Evolutionary conservation across 2,329 filamentous ascomycete genomes (phyloP).

Genomic region (Ilyonectria mors-panacis): DNA sequence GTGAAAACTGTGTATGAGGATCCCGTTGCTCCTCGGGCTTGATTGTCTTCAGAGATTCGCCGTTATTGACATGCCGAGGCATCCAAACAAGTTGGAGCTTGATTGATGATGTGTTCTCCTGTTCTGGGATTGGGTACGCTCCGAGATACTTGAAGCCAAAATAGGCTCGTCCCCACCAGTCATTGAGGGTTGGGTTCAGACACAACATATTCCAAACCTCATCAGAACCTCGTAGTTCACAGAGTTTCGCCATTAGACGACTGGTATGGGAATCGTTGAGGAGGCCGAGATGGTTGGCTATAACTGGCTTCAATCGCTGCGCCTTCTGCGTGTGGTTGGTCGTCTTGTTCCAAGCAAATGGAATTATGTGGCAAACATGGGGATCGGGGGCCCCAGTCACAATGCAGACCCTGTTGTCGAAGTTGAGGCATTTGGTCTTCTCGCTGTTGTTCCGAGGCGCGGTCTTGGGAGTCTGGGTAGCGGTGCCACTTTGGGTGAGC

Average conservation of each 20-base stretch:
- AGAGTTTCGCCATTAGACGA: not conserved
- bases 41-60: no score
- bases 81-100: slow-evolving; percentile 12
- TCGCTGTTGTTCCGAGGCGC: no score
- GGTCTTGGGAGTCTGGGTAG: no score
- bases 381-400: no score
- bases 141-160: slow-evolving; percentile 1
- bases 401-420: no score
- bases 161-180: slow-evolving; percentile 2
- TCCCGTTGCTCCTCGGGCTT: no score
- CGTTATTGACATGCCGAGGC: not conserved
- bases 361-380: not conserved
- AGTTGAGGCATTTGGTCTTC: no score
- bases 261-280: not conserved
- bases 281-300: not conserved
- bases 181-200: not conserved
- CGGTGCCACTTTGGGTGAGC: no score
- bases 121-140: not conserved
- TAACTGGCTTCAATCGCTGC: no score
- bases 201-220: slow-evolving; percentile 3
- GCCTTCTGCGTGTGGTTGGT: not conserved
- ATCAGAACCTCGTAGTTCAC: not conserved
- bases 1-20: no score
- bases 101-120: no score
- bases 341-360: not conserved